A percentile compares a stretch with the other conserved stretches of the same genome.
phyloP scores from a whole-genome alignment of 1,139 yeast species.

The Kodamaea ohmeri region DNA sequence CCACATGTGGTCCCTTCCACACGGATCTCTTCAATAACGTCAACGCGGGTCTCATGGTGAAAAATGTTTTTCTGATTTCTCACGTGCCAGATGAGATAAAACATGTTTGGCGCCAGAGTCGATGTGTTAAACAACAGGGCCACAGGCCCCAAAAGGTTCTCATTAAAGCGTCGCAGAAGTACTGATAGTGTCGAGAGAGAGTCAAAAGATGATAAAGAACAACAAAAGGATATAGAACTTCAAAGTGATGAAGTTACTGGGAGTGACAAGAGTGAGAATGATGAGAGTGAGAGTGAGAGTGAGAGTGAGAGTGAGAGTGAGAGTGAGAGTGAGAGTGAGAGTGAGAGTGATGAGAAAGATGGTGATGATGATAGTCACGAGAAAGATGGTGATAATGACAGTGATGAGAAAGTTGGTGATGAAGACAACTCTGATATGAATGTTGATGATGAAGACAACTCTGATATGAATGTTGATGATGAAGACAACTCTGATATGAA shows the following conservation, averaged over 20 bases:
- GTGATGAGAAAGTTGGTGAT: constrained; percentile 3
- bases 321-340: constrained; percentile 13
- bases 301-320: constrained; percentile 17
- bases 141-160: constrained; percentile 11
- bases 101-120: constrained; percentile 64
- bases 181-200: constrained; percentile 12
- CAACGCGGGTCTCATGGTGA: constrained; percentile 58
- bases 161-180: constrained; percentile 21
- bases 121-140: constrained; percentile 44
- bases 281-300: constrained; percentile 5
- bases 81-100: neutral
- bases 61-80: neutral
- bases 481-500: neutral
- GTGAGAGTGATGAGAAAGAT: constrained; percentile 15
- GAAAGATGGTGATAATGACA: constrained; percentile 10
- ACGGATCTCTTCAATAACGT: constrained; percentile 61
- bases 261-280: constrained; percentile 11
- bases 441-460: neutral
- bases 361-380: constrained; percentile 8
- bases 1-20: constrained; percentile 94
- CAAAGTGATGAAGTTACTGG: constrained; percentile 8
- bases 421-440: neutral
- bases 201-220: constrained; percentile 11
- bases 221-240: constrained; percentile 4
- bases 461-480: neutral